phyloP scores from a whole-genome alignment of 2,329 filamentous ascomycete genomes.

The Endocalyx cinctus region DNA sequence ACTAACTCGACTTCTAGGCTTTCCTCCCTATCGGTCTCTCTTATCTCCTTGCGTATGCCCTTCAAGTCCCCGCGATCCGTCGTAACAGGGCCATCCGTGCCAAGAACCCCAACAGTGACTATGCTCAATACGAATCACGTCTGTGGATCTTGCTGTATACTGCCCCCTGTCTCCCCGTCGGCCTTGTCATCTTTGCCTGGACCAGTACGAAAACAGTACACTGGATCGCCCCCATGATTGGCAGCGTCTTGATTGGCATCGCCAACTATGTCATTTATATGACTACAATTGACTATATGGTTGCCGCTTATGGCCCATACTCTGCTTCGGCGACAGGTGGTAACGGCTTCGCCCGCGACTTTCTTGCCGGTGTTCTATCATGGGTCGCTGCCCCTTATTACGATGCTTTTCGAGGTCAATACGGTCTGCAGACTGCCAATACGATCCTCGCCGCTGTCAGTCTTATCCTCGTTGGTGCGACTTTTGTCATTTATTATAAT shows the following conservation, averaged over 20 bases:
- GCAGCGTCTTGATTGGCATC: constrained; percentile 55
- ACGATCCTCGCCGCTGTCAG: constrained; percentile 48
- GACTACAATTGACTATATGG: constrained; percentile 65
- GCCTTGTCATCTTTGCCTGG: constrained; percentile 60
- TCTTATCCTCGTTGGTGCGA: constrained; percentile 45
- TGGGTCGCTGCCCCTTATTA: constrained; percentile 55
- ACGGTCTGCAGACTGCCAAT: constrained; percentile 48
- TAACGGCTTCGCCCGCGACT: constrained; percentile 62
- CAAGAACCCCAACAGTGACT: constrained; percentile 39
- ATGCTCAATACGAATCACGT: constrained; percentile 57
- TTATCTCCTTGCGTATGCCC: constrained; percentile 55
- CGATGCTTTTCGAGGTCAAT: constrained; percentile 33
- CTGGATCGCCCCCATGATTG: constrained; percentile 61
- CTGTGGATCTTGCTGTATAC: constrained; percentile 58
- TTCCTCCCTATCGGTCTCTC: constrained; percentile 46
- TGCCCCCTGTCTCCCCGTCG: constrained; percentile 54
- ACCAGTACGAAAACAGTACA: constrained; percentile 49
- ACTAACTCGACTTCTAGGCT: constrained; percentile 17
- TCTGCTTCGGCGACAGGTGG: constrained; percentile 63
- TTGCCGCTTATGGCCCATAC: constrained; percentile 62
- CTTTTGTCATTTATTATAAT: constrained; percentile 53
- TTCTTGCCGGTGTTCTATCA: constrained; percentile 60
- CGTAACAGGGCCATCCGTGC: constrained; percentile 35
- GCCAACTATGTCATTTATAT: constrained; percentile 62
- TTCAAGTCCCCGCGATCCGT: constrained; percentile 48